These are phyloP conservation scores for Globisporangium paddicum DNA, from an alignment of 352 stramenopile species.

Conservation along the genomic window DNA sequence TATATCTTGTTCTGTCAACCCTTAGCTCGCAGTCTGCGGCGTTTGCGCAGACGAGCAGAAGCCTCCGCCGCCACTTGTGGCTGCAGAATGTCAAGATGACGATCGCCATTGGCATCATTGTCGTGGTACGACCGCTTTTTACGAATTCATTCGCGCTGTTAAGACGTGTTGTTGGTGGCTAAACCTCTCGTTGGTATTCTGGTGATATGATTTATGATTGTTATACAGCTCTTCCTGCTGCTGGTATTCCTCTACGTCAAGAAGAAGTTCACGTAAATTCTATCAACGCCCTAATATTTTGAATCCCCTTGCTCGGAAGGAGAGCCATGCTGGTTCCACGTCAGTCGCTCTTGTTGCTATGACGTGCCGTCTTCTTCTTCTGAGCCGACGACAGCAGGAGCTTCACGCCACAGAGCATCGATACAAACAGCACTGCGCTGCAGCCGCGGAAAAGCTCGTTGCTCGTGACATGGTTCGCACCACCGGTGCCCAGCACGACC, in stretches of 20 bases:
- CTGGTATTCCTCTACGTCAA: constrained; percentile 56
- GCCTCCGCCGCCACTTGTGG: constrained; percentile 76
- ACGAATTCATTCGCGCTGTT: neutral
- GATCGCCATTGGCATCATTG: constrained; percentile 63
- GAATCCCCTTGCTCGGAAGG: neutral
- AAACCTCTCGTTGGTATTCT: neutral
- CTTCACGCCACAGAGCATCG: constrained; percentile 26
- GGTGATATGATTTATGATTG: constrained; percentile 1
- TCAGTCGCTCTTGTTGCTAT: neutral
- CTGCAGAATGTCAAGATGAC: constrained; percentile 89
- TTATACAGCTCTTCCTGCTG: constrained; percentile 32
- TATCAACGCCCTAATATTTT: constrained; percentile 12
- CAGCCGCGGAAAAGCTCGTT: constrained; percentile 39
- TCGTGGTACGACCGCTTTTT: constrained; percentile 38
- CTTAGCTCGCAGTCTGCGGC: constrained; percentile 69
- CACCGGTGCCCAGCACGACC: constrained; percentile 49
- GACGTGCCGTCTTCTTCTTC: constrained; percentile 3
- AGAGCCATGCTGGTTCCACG: no score
- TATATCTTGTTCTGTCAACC: neutral
- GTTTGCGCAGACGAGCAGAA: constrained; percentile 82
- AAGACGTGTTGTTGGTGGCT: neutral
- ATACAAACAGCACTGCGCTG: constrained; percentile 26
- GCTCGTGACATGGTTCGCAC: constrained; percentile 25
- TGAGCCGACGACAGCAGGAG: constrained; percentile 18
- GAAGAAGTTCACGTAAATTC: constrained; percentile 37